Evolutionary conservation across 1,284 basidiomycete genomes (phyloP).

Genomic region (Leccinum variabile): DNA sequence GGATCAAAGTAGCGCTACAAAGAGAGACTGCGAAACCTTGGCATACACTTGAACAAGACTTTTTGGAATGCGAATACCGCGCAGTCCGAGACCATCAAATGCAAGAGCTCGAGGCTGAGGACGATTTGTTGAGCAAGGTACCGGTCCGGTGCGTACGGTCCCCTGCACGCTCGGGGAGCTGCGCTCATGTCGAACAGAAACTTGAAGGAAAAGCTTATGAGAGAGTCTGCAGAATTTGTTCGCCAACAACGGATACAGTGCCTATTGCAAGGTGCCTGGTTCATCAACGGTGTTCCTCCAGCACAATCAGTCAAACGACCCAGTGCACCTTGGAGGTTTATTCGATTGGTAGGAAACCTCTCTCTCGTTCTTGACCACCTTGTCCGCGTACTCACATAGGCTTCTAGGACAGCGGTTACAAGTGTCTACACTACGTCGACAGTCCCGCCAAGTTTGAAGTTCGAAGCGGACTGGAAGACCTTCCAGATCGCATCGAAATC

Average conservation of each 20-base stretch:
- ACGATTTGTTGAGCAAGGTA: conserved; percentile 83
- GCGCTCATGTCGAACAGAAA: conserved; percentile 51
- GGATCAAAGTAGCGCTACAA: conserved; percentile 75
- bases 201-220: conserved; percentile 83
- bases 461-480: conserved; percentile 79
- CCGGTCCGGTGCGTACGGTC: conserved; percentile 68
- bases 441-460: conserved; percentile 74
- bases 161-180: conserved; percentile 5
- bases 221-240: conserved; percentile 92
- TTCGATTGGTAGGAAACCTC: conserved; percentile 58
- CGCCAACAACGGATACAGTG: conserved; percentile 89
- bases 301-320: conserved; percentile 51
- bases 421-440: conserved; percentile 83
- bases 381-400: conserved; percentile 8
- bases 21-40: conserved; percentile 79
- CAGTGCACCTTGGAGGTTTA: conserved; percentile 72
- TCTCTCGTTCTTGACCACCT: conserved; percentile 5
- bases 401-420: conserved; percentile 68
- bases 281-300: conserved; percentile 70
- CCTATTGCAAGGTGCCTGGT: conserved; percentile 89
- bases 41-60: conserved; percentile 85
- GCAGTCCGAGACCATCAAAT: conserved; percentile 90
- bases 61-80: conserved; percentile 84
- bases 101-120: conserved; percentile 90
- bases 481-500: conserved; percentile 84